Evolutionary conservation across 306 rosid species (phyloP).

Genomic region (Inga oerstediana): DNA sequence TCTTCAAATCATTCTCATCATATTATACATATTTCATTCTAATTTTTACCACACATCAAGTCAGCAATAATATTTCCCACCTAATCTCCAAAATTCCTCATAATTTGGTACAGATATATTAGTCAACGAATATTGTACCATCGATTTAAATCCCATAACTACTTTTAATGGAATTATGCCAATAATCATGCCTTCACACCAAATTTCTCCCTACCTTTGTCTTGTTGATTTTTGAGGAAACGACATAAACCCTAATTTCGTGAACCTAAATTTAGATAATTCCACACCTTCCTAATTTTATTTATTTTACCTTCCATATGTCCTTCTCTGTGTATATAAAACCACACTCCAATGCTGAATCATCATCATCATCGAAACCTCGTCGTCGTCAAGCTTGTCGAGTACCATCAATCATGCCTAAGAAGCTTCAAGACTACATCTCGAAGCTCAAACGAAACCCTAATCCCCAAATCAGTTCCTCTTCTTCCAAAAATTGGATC

Average conservation of each 20-base stretch:
- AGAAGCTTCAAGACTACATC: conserved; percentile 56
- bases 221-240: neutral
- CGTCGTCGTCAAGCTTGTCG: conserved; percentile 1
- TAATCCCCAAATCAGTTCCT: conserved; percentile 30
- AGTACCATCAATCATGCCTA: conserved; percentile 50
- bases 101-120: neutral
- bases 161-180: conserved; percentile 8
- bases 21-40: neutral
- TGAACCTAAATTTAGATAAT: neutral
- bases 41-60: neutral
- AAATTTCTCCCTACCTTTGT: conserved; percentile 10
- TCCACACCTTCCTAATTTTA: neutral
- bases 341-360: conserved; percentile 6
- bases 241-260: neutral
- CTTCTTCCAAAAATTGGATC: conserved; percentile 63
- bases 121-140: neutral
- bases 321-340: conserved; percentile 33
- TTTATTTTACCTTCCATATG: neutral
- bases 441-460: conserved; percentile 50
- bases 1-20: neutral
- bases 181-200: conserved; percentile 16
- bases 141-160: neutral
- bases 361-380: too few relatives aligned
- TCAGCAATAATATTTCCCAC: neutral
- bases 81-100: conserved; percentile 3